phyloP scores from a whole-genome alignment of 1,139 yeast genomes.

The Saccharomycopsis phalli region DNA sequence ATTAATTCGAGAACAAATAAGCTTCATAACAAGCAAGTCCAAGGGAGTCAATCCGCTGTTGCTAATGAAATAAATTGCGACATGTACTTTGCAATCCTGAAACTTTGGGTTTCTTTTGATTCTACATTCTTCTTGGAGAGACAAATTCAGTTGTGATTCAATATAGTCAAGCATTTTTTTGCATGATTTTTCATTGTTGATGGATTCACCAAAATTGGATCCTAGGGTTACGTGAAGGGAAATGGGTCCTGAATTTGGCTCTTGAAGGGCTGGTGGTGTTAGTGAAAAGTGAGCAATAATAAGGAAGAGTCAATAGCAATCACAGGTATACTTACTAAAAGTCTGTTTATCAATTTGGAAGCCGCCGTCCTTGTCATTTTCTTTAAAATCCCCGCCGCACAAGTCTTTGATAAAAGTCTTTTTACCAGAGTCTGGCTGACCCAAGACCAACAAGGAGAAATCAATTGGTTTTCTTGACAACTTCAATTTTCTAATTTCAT shows the following conservation, averaged over 20 bases:
- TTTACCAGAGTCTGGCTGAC: constrained; percentile 55
- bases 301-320: neutral
- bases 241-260: constrained; percentile 35
- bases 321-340: constrained; percentile 3
- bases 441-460: constrained; percentile 48
- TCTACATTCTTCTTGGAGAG: constrained; percentile 69
- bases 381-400: constrained; percentile 31
- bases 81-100: constrained; percentile 56
- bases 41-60: constrained; percentile 42
- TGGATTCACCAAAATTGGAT: constrained; percentile 38
- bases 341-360: neutral
- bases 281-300: neutral
- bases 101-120: constrained; percentile 52
- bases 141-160: constrained; percentile 78
- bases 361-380: neutral
- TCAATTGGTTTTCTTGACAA: constrained; percentile 50
- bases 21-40: constrained; percentile 43
- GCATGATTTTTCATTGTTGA: constrained; percentile 27
- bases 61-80: constrained; percentile 49
- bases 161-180: constrained; percentile 64
- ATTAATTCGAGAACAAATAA: constrained; percentile 42
- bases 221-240: constrained; percentile 33
- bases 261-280: constrained; percentile 25
- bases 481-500: constrained; percentile 46
- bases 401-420: constrained; percentile 55